A percentile compares a stretch with the other conserved stretches of the same genome.
phyloP scores from a whole-genome alignment of 192 early-diverging fungal genomes.

The Helicostylum pulchrum region DNA sequence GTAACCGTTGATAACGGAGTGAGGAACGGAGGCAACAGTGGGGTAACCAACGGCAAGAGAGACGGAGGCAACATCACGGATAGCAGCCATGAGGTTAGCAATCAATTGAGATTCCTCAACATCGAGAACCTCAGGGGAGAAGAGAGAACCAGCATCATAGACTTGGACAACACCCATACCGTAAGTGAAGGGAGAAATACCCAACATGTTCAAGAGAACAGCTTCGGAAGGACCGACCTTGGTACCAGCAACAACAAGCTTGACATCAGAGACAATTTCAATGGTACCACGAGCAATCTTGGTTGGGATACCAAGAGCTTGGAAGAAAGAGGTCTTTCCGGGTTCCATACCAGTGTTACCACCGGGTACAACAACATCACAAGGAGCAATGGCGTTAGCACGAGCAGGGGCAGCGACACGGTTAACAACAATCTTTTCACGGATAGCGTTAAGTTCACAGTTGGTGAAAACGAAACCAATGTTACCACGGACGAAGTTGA shows the following conservation, averaged over 20 bases:
- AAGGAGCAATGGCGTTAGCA: constrained; percentile 88
- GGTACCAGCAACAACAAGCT: constrained; percentile 83
- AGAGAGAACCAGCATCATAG: constrained; percentile 88
- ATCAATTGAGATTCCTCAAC: constrained; percentile 75
- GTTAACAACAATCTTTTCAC: constrained; percentile 88
- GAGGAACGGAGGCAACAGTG: constrained; percentile 86
- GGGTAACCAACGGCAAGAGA: constrained; percentile 79
- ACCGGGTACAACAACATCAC: constrained; percentile 51
- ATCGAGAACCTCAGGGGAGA: constrained; percentile 87
- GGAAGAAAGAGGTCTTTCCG: constrained; percentile 99
- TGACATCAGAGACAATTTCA: constrained; percentile 96
- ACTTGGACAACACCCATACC: constrained; percentile 93
- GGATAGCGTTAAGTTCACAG: constrained; percentile 90
- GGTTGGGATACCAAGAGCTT: constrained; percentile 99
- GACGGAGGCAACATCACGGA: constrained; percentile 74
- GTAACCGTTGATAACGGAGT: constrained; percentile 96
- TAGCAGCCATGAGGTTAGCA: constrained; percentile 63
- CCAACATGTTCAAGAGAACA: constrained; percentile 92
- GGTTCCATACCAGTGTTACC: constrained; percentile 99
- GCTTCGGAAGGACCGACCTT: constrained; percentile 99
- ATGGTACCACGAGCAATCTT: constrained; percentile 99
- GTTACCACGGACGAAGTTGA: constrained; percentile 90
- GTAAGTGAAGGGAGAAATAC: constrained; percentile 98
- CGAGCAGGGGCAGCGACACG: constrained; percentile 97
- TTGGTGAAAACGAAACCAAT: constrained; percentile 99